Percentiles rank a stretch among this genome's conserved stretches.
Evolutionary conservation across 805 yeast genomes (phyloP).

Genomic region (Kazachstania martiniae): DNA sequence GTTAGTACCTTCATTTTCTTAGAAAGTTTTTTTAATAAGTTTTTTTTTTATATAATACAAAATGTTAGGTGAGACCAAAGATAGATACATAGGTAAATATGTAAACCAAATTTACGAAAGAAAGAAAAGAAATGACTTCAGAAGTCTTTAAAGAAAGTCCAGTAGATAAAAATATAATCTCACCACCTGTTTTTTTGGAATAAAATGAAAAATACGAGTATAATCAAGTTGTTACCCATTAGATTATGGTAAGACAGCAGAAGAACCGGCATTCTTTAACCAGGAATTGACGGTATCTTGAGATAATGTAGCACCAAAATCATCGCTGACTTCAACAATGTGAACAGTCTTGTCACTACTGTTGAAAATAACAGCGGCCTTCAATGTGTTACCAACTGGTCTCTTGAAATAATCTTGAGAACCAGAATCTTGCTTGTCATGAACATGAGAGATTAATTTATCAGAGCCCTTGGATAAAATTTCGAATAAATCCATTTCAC

Average conservation of each 20-base stretch:
- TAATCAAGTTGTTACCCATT: neutral
- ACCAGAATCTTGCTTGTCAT: slow-evolving; percentile 79
- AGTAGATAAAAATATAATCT: neutral
- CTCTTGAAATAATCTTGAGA: slow-evolving; percentile 78
- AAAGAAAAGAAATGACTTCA: no score
- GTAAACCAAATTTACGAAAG: no score
- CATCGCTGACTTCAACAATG: slow-evolving; percentile 50
- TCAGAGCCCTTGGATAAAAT: slow-evolving; percentile 65
- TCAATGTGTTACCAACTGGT: slow-evolving; percentile 67
- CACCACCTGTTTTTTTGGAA: no score
- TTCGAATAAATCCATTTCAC: slow-evolving; percentile 94
- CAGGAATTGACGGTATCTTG: slow-evolving; percentile 48
- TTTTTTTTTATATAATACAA: no score
- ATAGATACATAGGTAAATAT: no score
- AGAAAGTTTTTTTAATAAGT: no score
- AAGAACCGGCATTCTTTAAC: slow-evolving; percentile 43
- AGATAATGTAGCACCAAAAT: slow-evolving; percentile 45
- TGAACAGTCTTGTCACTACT: slow-evolving; percentile 36
- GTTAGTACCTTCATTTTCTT: no score
- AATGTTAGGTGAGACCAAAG: no score
- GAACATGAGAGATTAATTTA: slow-evolving; percentile 71
- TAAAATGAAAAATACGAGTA: no score
- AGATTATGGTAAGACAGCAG: slow-evolving; percentile 25
- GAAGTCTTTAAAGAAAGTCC: no score
- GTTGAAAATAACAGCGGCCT: slow-evolving; percentile 83